Conservation (phyloP, 345 rosid species). For the Hibiscus mutabilis region DNA sequence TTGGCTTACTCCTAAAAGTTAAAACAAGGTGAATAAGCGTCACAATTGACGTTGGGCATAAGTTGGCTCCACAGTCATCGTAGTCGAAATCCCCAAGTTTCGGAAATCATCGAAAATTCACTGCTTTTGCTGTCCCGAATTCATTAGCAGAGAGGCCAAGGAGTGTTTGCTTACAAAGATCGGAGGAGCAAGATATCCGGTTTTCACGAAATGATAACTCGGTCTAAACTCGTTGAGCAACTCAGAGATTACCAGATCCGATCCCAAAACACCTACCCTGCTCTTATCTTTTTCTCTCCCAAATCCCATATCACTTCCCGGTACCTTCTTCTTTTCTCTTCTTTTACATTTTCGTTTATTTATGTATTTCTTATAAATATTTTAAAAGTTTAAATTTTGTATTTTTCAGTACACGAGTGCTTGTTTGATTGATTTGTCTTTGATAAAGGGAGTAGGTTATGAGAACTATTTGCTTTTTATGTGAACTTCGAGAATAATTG, state of each 20-base stretch:
- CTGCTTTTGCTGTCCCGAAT: no score
- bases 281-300: constrained; percentile 47
- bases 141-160: neutral
- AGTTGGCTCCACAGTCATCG: no score
- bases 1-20: no score
- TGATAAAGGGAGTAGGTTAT: no score
- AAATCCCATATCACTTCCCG: constrained; percentile 33
- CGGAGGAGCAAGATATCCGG: constrained; percentile 9
- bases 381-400: neutral
- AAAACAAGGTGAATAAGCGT: no score
- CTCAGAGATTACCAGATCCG: constrained; percentile 47
- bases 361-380: neutral
- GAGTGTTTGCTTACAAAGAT: neutral
- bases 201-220: constrained; percentile 37
- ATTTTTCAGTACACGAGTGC: neutral
- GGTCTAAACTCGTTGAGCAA: constrained; percentile 55
- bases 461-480: no score
- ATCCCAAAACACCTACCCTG: constrained; percentile 34
- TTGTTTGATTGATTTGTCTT: neutral
- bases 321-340: constrained; percentile 16
- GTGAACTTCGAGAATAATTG: no score
- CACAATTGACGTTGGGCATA: no score
- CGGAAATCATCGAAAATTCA: no score
- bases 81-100: no score
- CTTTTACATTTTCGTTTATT: neutral